Base-by-base conservation (phyloP, 805 yeast genomes). In the Barnettozyma vustinii region DNA sequence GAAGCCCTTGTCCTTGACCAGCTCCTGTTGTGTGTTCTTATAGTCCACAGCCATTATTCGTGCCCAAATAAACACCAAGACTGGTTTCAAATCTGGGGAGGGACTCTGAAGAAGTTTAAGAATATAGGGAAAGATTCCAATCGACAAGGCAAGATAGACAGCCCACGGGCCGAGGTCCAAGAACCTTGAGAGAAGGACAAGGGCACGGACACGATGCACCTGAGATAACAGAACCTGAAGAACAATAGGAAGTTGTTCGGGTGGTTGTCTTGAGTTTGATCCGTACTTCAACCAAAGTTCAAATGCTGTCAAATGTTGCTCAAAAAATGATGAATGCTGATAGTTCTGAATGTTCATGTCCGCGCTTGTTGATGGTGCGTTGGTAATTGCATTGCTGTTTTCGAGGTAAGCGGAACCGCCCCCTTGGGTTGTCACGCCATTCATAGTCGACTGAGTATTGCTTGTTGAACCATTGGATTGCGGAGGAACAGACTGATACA, bases 111-210 rank as follows among this genome's bases (percentile, higher is more conserved):
- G 69, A 20, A 94, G 74, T 58, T 91, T 89, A 47, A 92, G 71
- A 30, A 94, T 96, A 62, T 94, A 94, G 0, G 98, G 98, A 66
- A 92, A 94, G 27, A 94, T 92, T 20, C 98, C 98, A 55, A 94
- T 91, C 8, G 96, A 87, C 30, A 94, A 70, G 0, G 97, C 95
- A 27, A 91, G 70, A 58, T 90, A 87, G 0, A 94, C 98, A 0
- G 99, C 98, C 95, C 97, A 89, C 0, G 99, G 97, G 0, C 99
- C 99, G 35, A 94, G 69, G 65, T 94, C 99, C 40, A 94, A 72
- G 62, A 92, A 94, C 57, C 87, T 79, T 4, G 96, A 84, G 12
- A 94, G 72, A 48, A 94, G 64, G 35, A 87, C 87, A 46, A 94
- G 71, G 0, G 99, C 98, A 26, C 98, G 70, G 15, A 92, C 76